phyloP scores from a whole-genome alignment of 345 rosid genomes.

The Citrus trifoliata region DNA sequence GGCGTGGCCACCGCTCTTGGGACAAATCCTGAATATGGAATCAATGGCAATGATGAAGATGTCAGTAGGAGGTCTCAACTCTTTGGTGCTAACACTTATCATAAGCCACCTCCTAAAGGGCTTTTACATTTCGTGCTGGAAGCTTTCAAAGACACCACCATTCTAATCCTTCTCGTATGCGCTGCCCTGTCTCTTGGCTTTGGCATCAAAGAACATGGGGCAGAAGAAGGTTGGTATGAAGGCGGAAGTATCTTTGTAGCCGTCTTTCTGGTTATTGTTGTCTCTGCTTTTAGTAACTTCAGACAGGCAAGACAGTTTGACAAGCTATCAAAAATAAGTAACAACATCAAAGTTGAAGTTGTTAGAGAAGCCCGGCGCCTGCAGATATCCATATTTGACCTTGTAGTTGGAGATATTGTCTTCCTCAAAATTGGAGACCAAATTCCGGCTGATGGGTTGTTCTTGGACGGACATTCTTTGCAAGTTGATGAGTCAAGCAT shows the following conservation, averaged over 20 bases:
- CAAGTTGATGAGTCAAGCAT: conserved; percentile 55
- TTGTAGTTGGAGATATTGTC: conserved; percentile 64
- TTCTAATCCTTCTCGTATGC: conserved; percentile 47
- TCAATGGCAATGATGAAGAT: conserved; percentile 39
- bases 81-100: conserved; percentile 60
- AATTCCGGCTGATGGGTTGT: conserved; percentile 59
- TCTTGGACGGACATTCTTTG: conserved; percentile 40
- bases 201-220: conserved; percentile 49
- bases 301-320: conserved; percentile 47
- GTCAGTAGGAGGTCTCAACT: conserved; percentile 28
- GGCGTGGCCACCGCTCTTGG: conserved; percentile 50
- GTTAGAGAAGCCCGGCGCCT: conserved; percentile 38
- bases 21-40: conserved; percentile 45
- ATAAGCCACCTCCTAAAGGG: conserved; percentile 60
- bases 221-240: conserved; percentile 58
- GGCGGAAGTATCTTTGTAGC: conserved; percentile 59
- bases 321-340: conserved; percentile 49
- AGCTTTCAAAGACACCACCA: conserved; percentile 59
- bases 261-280: conserved; percentile 43
- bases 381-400: conserved; percentile 45
- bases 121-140: conserved; percentile 49
- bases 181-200: conserved; percentile 49
- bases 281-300: conserved; percentile 51
- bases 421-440: conserved; percentile 54
- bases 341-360: conserved; percentile 48